These are phyloP conservation scores for Vitis hybrid DNA, from an alignment of 177 flowering plant genomes.

Conservation along the genomic window DNA sequence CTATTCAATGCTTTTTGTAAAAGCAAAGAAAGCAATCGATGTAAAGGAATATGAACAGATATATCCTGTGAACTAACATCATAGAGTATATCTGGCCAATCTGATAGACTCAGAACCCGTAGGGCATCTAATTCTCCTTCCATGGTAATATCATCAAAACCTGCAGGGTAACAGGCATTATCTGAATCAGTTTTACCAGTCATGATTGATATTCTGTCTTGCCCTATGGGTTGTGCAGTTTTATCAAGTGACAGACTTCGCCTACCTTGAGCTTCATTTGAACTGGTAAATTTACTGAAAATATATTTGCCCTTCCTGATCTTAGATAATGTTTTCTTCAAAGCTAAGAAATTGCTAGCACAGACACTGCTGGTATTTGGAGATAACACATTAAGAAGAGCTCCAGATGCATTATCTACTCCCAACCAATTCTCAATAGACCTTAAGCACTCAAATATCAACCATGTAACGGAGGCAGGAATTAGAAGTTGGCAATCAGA, in stretches of 20 bases:
- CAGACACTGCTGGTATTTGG: conserved; percentile 21
- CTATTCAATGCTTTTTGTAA: conserved; percentile 56
- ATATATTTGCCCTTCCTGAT: conserved; percentile 46
- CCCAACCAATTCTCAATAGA: conserved; percentile 74
- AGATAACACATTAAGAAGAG: conserved; percentile 24
- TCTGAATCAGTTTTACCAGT: conserved; percentile 27
- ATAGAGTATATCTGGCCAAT: conserved; percentile 79
- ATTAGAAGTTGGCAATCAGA: conserved; percentile 25
- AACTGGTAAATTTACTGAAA: conserved; percentile 31
- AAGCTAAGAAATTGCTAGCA: conserved; percentile 35
- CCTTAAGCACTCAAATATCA: conserved; percentile 66
- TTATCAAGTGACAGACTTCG: conserved; percentile 16
- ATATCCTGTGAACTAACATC: conserved; percentile 88
- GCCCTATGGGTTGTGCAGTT: conserved; percentile 20
- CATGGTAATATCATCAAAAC: conserved; percentile 26
- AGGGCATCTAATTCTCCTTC: conserved; percentile 51
- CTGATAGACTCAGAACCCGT: conserved; percentile 51
- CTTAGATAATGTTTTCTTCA: conserved; percentile 51
- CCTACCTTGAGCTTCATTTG: conserved; percentile 28
- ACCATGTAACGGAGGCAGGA: conserved; percentile 52
- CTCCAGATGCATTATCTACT: conserved; percentile 38
- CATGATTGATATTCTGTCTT: conserved; percentile 17
- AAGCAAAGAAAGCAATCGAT: conserved; percentile 72
- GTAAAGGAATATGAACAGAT: conserved; percentile 88
- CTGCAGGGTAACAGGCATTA: conserved; percentile 9